Base-by-base conservation (phyloP, 2,329 filamentous ascomycete genomes). In the Beauveria medogensis region DNA sequence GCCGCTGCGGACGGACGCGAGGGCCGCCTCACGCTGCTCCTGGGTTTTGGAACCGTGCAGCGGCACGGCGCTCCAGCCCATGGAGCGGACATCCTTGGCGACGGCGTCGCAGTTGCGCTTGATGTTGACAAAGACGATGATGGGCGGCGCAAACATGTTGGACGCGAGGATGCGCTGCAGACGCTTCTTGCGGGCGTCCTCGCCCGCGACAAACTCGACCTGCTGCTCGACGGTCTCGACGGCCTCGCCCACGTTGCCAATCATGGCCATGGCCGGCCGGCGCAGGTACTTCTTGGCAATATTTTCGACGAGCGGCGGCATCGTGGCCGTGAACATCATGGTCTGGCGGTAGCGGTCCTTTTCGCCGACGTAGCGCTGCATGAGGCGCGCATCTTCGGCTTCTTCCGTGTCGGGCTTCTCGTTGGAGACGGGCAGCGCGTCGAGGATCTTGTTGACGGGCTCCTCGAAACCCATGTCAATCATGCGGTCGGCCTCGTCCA, bases 251-350 rank as follows among this genome's bases (percentile, higher is more conserved):
- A 87, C 85, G 69, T 95, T 96, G 65, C 94, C 94, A 65, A 99
- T 97, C 0, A 90, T 96, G 44, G 97, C 92, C 55, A 92, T 94
- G 22, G 94, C 94, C 0, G 94, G 94, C 14, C 94, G 86, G 1
- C 93, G 89, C 18, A 97, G 85, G 71, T 99, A 99, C 72, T 96
- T 96, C 68, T 92, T 89, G n/a, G 94, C 94, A 65, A 99, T 97
- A 64, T 90, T 90, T 72, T 99, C 94, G 18, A 99, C 90, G 0
- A 90, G 85, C 0, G 90, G 78, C 2, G 94, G 92, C 94, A 99
- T 99, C 30, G 94, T 99, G 58, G 94, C 94, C 65, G 94, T 97
- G 84, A 97, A 99, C 94, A 99, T 99, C 94, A 99, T 99, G 0
- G 94, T 99, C 74, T 99, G 93, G 62, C 94, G 82, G 77, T 97